Evolutionary conservation across 1,139 yeast genomes (phyloP).

Genomic region (Diutina scorzettiae): DNA sequence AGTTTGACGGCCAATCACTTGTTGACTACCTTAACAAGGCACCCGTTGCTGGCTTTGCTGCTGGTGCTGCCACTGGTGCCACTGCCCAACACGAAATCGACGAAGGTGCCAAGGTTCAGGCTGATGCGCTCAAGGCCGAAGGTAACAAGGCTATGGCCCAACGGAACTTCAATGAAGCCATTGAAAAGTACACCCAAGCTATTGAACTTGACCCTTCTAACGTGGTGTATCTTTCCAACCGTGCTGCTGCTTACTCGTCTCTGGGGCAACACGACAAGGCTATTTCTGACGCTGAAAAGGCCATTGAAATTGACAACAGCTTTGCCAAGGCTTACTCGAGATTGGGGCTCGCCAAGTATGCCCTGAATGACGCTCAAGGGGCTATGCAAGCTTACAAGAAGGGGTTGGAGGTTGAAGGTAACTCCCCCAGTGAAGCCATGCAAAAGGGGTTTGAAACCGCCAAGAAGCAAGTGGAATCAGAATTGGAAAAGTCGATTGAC

Average conservation of each 20-base stretch:
- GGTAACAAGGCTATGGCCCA: constrained; percentile 91
- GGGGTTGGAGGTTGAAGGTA: constrained; percentile 84
- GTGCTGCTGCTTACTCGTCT: constrained; percentile 96
- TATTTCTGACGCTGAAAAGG: constrained; percentile 68
- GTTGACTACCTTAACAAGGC: constrained; percentile 29
- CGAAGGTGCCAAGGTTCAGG: constrained; percentile 50
- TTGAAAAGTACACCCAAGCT: constrained; percentile 74
- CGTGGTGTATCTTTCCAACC: constrained; percentile 79
- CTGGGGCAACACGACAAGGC: constrained; percentile 66
- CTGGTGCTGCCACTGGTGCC: constrained; percentile 8
- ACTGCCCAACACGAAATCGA: constrained; percentile 28
- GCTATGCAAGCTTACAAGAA: constrained; percentile 83
- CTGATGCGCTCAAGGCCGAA: constrained; percentile 73
- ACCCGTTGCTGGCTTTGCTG: not conserved
- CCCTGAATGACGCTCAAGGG: constrained; percentile 79
- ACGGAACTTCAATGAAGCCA: constrained; percentile 58
- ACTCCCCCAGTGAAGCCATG: constrained; percentile 79
- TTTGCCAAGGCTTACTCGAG: constrained; percentile 93
- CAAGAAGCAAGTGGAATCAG: constrained; percentile 70
- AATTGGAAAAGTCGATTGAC: constrained; percentile 37
- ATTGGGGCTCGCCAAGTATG: constrained; percentile 85
- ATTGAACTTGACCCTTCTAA: constrained; percentile 57
- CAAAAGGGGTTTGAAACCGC: constrained; percentile 89
- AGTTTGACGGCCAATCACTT: constrained; percentile 40
- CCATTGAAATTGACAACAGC: constrained; percentile 63